Conservation (phyloP, 768 basidiomycete species). For the Hortiboletus flavorubellus region DNA sequence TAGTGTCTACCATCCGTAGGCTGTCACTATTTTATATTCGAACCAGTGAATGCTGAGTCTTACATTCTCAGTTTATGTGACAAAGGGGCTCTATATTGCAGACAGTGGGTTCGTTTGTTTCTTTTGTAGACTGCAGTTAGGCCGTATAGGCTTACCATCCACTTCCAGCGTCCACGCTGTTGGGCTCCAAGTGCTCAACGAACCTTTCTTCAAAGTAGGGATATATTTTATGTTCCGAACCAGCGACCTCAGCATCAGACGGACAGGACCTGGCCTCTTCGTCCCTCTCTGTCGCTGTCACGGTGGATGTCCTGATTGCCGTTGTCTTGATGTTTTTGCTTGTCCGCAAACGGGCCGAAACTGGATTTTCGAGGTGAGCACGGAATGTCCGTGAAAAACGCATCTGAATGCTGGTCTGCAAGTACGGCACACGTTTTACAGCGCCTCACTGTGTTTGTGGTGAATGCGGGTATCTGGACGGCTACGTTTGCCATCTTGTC, state of each 20-base stretch:
- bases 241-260: not conserved
- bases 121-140: not conserved
- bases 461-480: conserved; percentile 39
- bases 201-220: not conserved
- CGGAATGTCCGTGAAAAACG: not conserved
- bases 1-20: conserved; percentile 4
- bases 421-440: conserved; percentile 9
- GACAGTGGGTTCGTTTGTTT: conserved; percentile 6
- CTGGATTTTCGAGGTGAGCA: not conserved
- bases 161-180: not conserved
- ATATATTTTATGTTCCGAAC: not conserved
- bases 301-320: conserved; percentile 4
- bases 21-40: not conserved
- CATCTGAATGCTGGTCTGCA: not conserved
- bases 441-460: conserved; percentile 7
- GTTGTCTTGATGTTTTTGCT: conserved; percentile 9
- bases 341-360: not conserved
- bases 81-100: not conserved
- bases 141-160: not conserved
- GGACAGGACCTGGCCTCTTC: not conserved
- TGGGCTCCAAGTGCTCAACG: not conserved
- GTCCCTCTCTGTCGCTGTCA: not conserved
- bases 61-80: conserved; percentile 1
- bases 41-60: not conserved
- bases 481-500: conserved; percentile 48